These are phyloP conservation scores for Wickerhamomyces ciferrii DNA, from an alignment of 805 yeast species.

Conservation along the genomic window DNA sequence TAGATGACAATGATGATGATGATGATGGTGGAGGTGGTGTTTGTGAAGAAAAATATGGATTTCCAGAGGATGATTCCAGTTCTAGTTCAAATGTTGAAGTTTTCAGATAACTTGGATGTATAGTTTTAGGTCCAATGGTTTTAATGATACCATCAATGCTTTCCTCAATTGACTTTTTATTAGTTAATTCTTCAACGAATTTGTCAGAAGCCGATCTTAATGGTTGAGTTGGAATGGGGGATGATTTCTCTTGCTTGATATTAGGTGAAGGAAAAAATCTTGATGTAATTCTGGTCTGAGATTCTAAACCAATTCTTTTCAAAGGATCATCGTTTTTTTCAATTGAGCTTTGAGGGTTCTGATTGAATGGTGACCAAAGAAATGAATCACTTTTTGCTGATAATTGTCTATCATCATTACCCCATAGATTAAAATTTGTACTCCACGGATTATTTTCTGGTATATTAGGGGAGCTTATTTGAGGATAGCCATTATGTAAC, in stretches of 20 bases:
- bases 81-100: constrained; percentile 6
- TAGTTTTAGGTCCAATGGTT: neutral
- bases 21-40: too few species aligned
- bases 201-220: neutral
- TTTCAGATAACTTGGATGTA: neutral
- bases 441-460: neutral
- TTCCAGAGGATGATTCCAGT: constrained; percentile 7
- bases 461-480: neutral
- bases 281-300: constrained; percentile 11
- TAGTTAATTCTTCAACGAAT: neutral
- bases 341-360: neutral
- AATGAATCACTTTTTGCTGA: constrained; percentile 22
- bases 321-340: constrained; percentile 10
- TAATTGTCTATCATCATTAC: constrained; percentile 16
- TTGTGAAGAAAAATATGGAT: too few species aligned
- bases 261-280: constrained; percentile 22
- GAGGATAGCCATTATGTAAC: neutral
- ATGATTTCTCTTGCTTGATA: constrained; percentile 9
- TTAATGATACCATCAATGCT: neutral
- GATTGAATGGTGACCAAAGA: constrained; percentile 19
- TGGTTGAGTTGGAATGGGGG: neutral
- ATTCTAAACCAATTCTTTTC: neutral
- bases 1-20: neutral
- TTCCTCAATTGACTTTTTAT: neutral
- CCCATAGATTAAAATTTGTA: constrained; percentile 14